Evolutionary conservation across 2,329 filamentous ascomycete species (phyloP).

Genomic region (Trichoderma sp.): DNA sequence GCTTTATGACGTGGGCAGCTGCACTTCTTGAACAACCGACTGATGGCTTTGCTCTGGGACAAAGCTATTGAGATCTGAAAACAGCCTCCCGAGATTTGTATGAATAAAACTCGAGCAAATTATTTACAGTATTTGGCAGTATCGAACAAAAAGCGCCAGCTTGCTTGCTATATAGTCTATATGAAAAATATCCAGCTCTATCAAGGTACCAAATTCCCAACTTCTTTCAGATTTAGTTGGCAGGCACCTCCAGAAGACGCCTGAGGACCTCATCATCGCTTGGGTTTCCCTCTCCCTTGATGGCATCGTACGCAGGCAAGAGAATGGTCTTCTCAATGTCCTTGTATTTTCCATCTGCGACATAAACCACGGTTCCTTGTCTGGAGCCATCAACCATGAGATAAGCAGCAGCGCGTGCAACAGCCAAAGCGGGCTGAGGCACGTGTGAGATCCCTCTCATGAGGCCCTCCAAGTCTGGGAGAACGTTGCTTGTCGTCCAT

Average conservation of each 20-base stretch:
- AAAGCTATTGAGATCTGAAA: not conserved
- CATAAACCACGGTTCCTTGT: constrained; percentile 10
- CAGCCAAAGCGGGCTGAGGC: constrained; percentile 14
- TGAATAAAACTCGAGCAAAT: not conserved
- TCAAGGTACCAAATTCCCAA: not conserved
- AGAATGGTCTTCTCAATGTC: constrained; percentile 19
- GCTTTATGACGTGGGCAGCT: not conserved
- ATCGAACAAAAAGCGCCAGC: not conserved
- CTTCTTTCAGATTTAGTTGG: not conserved
- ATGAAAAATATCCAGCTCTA: not conserved
- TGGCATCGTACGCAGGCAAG: constrained; percentile 12
- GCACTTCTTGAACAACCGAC: not conserved
- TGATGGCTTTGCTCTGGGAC: not conserved
- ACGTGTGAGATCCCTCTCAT: constrained; percentile 14
- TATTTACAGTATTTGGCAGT: not conserved
- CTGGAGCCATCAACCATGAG: constrained; percentile 7
- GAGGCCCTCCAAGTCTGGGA: constrained; percentile 16
- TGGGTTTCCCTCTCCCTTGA: constrained; percentile 13
- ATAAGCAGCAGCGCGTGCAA: constrained; percentile 20
- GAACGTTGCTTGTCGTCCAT: constrained; percentile 24
- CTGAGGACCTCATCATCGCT: constrained; percentile 18
- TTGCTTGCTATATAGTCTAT: not conserved
- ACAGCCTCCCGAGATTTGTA: not conserved
- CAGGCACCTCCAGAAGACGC: constrained; percentile 10
- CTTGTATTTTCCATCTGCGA: constrained; percentile 19